phyloP scores from a whole-genome alignment of 805 yeast species.

The Kuraishia piskuri region DNA sequence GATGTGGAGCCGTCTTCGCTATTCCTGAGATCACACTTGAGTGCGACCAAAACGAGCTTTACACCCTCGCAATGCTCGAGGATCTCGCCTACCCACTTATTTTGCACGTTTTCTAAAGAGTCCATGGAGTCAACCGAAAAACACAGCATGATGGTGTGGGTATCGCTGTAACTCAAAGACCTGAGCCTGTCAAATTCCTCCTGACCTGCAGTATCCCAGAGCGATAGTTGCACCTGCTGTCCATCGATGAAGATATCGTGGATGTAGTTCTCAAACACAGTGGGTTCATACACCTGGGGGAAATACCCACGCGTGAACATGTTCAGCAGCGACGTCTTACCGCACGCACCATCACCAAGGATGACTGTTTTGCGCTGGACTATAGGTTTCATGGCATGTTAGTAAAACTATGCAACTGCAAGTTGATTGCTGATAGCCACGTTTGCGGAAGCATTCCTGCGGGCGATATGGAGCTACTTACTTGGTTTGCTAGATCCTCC shows the following conservation, averaged over 20 bases:
- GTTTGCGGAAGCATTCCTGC: not conserved
- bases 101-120: constrained; percentile 88
- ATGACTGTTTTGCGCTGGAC: constrained; percentile 91
- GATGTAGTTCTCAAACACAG: constrained; percentile 94
- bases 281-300: constrained; percentile 97
- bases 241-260: constrained; percentile 96
- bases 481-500: constrained; percentile 37
- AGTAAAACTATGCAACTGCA: not conserved
- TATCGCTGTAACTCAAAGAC: constrained; percentile 87
- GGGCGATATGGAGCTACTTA: constrained; percentile 10
- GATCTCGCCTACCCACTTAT: constrained; percentile 96
- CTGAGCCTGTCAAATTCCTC: constrained; percentile 95
- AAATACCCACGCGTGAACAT: constrained; percentile 96
- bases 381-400: constrained; percentile 15
- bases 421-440: no score
- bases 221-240: constrained; percentile 80
- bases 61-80: constrained; percentile 97
- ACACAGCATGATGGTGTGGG: constrained; percentile 95
- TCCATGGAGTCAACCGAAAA: constrained; percentile 91
- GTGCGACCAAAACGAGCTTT: constrained; percentile 84
- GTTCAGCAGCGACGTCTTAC: constrained; percentile 89
- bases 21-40: constrained; percentile 86
- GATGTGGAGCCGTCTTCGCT: constrained; percentile 37
- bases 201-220: constrained; percentile 99
- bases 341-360: constrained; percentile 98